Conservation (phyloP, 2,329 filamentous ascomycete species). For the Aspergillus pseudoterreus region DNA sequence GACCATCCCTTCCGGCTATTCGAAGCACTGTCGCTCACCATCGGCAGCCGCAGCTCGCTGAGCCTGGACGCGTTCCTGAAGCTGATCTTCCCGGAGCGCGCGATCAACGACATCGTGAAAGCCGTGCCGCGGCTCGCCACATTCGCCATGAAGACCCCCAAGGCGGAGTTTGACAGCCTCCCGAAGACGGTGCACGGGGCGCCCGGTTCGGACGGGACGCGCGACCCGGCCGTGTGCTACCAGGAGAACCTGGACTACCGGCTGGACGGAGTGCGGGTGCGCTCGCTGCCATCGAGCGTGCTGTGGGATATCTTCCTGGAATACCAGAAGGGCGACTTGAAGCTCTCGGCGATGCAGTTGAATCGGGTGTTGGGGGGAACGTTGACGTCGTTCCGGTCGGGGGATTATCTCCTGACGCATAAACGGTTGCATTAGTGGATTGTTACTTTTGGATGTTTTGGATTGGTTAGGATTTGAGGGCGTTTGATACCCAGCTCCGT, state of each 20-base stretch:
- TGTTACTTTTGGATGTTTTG: background rate
- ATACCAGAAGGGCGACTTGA: slow-evolving; percentile 30
- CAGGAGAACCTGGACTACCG: slow-evolving; percentile 34
- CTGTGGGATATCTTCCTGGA: slow-evolving; percentile 36
- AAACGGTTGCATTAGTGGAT: background rate
- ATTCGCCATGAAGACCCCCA: slow-evolving; percentile 26
- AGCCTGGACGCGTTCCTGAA: slow-evolving; percentile 26
- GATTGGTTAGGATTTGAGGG: background rate
- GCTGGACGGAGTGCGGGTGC: slow-evolving; percentile 27
- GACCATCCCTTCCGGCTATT: slow-evolving; percentile 20
- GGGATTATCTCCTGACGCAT: slow-evolving; percentile 6
- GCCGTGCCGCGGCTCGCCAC: slow-evolving; percentile 30
- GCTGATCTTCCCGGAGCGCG: slow-evolving; percentile 27
- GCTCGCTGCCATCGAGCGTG: slow-evolving; percentile 25
- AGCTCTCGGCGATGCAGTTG: slow-evolving; percentile 20
- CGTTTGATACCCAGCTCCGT: no score
- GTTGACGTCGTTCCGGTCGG: slow-evolving; percentile 23
- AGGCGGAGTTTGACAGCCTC: slow-evolving; percentile 21
- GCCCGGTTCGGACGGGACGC: background rate
- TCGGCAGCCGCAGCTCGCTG: slow-evolving; percentile 21
- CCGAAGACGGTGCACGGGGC: slow-evolving; percentile 15
- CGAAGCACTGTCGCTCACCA: slow-evolving; percentile 21
- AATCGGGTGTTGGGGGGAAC: slow-evolving; percentile 27
- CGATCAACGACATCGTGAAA: slow-evolving; percentile 29
- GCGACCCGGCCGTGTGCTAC: slow-evolving; percentile 20